Evolutionary conservation across 1,139 yeast genomes (phyloP).

Genomic region (Meyerozyma guilliermondii): DNA sequence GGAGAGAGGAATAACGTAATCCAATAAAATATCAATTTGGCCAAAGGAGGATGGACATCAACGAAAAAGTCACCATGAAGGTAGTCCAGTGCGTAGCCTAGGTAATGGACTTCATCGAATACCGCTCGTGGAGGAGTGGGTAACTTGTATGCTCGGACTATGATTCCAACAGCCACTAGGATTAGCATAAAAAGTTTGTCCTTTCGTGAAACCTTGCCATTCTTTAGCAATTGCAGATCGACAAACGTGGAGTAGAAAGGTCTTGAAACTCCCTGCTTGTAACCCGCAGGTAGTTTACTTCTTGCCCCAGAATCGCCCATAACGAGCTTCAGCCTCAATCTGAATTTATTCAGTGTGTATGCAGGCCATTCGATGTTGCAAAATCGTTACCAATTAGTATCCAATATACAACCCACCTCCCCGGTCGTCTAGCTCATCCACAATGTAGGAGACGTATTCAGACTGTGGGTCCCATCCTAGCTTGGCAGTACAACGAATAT

Average conservation of each 20-base stretch:
- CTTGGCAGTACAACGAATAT: slow-evolving; percentile 64
- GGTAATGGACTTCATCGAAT: slow-evolving; percentile 88
- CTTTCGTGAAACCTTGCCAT: slow-evolving; percentile 7
- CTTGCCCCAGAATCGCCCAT: not conserved
- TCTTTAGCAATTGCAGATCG: slow-evolving; percentile 6
- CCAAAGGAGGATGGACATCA: slow-evolving; percentile 95
- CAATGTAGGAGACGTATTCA: slow-evolving; percentile 52
- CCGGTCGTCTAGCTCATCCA: slow-evolving; percentile 35
- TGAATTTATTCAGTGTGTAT: not conserved
- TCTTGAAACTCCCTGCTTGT: slow-evolving; percentile 15
- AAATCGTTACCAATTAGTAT: slow-evolving; percentile 15
- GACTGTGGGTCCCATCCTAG: slow-evolving; percentile 85
- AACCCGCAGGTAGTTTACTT: slow-evolving; percentile 16
- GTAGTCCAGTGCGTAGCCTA: slow-evolving; percentile 74
- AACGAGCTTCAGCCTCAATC: not conserved
- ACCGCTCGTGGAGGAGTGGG: slow-evolving; percentile 76
- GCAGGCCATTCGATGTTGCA: not conserved
- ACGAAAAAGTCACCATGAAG: slow-evolving; percentile 70
- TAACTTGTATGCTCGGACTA: slow-evolving; percentile 50
- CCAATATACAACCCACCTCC: slow-evolving; percentile 43
- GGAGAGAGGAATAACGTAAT: slow-evolving; percentile 39
- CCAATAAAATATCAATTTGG: slow-evolving; percentile 47
- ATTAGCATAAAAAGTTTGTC: slow-evolving; percentile 20
- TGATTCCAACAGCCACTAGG: slow-evolving; percentile 16
- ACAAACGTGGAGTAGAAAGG: slow-evolving; percentile 10